Percentiles rank a stretch among this genome's conserved stretches.
Conservation (phyloP, 306 rosid species). For the Lupinus albus region DNA sequence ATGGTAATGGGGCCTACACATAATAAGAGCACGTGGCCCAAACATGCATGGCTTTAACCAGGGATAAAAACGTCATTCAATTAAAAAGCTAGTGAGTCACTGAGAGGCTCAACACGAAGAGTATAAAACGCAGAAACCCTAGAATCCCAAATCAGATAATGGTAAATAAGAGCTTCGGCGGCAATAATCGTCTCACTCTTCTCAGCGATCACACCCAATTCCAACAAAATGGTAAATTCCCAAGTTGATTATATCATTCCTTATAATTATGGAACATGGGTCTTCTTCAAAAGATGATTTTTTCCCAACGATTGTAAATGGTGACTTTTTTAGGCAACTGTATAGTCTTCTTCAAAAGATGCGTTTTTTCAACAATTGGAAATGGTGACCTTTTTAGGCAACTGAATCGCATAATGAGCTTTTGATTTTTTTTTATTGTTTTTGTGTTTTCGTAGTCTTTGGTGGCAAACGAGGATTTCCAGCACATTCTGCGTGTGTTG, state of each 20-base stretch:
- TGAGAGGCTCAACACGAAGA: neutral
- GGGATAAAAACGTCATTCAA: neutral
- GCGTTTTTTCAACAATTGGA: neutral
- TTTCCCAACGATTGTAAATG: neutral
- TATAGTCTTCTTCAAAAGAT: neutral
- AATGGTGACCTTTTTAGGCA: neutral
- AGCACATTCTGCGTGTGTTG: constrained; percentile 49
- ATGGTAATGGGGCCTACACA: too few species aligned
- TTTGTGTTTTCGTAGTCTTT: constrained; percentile 28
- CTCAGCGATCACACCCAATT: neutral
- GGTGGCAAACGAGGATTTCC: constrained; percentile 48
- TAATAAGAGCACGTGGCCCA: too few species aligned
- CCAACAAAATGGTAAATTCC: constrained; percentile 24
- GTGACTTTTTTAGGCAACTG: neutral
- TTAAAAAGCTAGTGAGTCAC: neutral
- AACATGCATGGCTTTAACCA: neutral
- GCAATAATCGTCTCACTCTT: neutral
- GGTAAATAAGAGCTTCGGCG: constrained; percentile 7
- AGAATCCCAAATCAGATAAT: neutral
- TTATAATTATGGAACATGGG: neutral
- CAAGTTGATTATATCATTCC: neutral
- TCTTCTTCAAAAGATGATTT: neutral
- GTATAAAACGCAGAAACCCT: neutral
- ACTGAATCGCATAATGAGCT: neutral
- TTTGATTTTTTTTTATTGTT: neutral